Percentiles rank a stretch among this genome's conserved stretches.
phyloP scores from a whole-genome alignment of 2,329 filamentous ascomycete species.

The Laburnicola sp. region DNA sequence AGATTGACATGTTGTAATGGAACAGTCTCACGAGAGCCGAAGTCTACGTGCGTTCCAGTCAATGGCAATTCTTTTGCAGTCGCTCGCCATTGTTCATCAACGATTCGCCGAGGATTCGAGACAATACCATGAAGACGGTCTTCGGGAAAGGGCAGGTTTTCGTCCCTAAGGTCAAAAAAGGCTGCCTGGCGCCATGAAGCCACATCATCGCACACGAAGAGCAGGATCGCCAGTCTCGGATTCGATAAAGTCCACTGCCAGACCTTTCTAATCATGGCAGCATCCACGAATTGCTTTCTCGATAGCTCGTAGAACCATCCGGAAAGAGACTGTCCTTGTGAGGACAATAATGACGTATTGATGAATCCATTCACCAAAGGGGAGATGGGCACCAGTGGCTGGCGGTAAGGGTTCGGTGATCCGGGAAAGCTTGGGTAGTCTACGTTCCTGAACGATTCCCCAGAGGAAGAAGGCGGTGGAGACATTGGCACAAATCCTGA shows the following conservation, averaged over 20 bases:
- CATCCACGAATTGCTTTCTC: slow-evolving; percentile 42
- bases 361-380: slow-evolving; percentile 44
- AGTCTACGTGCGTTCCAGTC: slow-evolving; percentile 45
- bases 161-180: slow-evolving; percentile 45
- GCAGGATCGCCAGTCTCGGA: slow-evolving; percentile 42
- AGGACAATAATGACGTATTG: slow-evolving; percentile 39
- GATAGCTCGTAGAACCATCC: slow-evolving; percentile 44
- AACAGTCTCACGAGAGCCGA: slow-evolving; percentile 40
- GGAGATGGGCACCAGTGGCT: slow-evolving; percentile 27
- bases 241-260: slow-evolving; percentile 49
- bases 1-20: slow-evolving; percentile 41
- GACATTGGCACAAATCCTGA: slow-evolving; percentile 36
- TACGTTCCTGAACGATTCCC: no score
- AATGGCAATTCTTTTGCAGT: slow-evolving; percentile 45
- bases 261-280: slow-evolving; percentile 38
- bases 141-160: slow-evolving; percentile 44
- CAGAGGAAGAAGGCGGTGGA: slow-evolving; percentile 11
- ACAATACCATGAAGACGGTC: slow-evolving; percentile 45
- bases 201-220: slow-evolving; percentile 46
- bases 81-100: slow-evolving; percentile 48
- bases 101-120: slow-evolving; percentile 41
- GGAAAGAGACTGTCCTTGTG: slow-evolving; percentile 43
- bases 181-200: slow-evolving; percentile 44
- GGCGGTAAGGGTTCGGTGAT: slow-evolving; percentile 44
- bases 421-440: slow-evolving; percentile 21